Conservation (phyloP, 345 rosid genomes). For the Carallia brachiata region DNA sequence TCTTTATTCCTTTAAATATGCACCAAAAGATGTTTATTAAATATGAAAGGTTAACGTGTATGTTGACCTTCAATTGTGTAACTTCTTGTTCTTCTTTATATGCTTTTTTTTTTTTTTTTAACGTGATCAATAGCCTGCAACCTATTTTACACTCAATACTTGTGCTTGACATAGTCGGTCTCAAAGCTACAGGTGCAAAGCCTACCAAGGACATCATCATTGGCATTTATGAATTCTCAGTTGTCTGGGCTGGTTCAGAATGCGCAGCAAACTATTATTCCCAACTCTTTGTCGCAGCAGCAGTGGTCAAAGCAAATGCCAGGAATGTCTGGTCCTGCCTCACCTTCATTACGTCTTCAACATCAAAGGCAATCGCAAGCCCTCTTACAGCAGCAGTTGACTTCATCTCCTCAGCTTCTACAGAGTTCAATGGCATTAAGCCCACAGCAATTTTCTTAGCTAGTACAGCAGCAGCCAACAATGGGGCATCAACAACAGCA, state of each 20-base stretch:
- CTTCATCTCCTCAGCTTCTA: constrained; percentile 69
- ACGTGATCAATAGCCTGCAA: neutral
- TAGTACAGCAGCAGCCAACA: constrained; percentile 74
- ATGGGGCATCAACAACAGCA: constrained; percentile 57
- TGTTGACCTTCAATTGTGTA: no score
- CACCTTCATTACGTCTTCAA: constrained; percentile 66
- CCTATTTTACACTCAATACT: neutral
- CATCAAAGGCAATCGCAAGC: constrained; percentile 58
- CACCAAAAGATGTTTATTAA: no score
- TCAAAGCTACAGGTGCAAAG: constrained; percentile 51
- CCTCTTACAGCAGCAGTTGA: constrained; percentile 71
- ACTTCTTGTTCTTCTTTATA: no score
- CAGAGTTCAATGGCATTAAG: constrained; percentile 66
- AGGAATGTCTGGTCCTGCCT: constrained; percentile 59
- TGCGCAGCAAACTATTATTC: constrained; percentile 69
- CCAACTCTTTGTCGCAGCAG: constrained; percentile 65
- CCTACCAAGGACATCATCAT: constrained; percentile 69
- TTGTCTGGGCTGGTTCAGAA: constrained; percentile 72
- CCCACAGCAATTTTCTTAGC: constrained; percentile 75
- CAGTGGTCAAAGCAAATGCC: constrained; percentile 93
- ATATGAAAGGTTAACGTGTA: no score
- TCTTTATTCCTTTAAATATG: no score
- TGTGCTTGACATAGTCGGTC: no score
- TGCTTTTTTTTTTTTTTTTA: no score
- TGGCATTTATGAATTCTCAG: constrained; percentile 75